Evolutionary conservation across 2,329 filamentous ascomycete species (phyloP), one percentile per base, ranked within the genome.

Genomic region (Arachnomyces sp.): DNA sequence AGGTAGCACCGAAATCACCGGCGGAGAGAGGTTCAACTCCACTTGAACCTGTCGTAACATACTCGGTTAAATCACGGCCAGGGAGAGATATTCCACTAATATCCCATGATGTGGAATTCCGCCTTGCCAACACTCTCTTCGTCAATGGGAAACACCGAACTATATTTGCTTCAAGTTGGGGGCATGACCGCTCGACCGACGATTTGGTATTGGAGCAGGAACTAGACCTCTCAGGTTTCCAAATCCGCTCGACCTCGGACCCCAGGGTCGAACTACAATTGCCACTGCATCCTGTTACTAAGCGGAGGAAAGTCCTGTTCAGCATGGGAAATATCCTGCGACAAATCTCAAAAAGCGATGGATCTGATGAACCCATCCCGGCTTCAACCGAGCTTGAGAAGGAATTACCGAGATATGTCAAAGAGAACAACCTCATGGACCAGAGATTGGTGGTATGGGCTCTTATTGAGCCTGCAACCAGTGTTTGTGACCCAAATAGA

Each of bases 301-400:
- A 56, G 39, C 56, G 62, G 35, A 56, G 62, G 35, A 58, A 49
- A 31, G 63, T 66, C 11, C 51, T 63, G 12, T 54, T 60, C 7
- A 60, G 64, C 41, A 65, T 67, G 63, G 64, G 64, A 8, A 67
- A 67, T 34, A 65, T 67, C 16, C 46, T 67, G 15, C 59, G 63
- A 15, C 60, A 65, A 31, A 38, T 67, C 29, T 52, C 59, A n/a
- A 60, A 60, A 46, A 55, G 56, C 25, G 37, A 43, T 6, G 44
- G 39, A 30, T 58, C 57, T 9, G 44, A 45, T 9, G 51, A 54
- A 8, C 48, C 60, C 7, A 61, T 61, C 44, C 63, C 63, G 7
- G 64, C 64, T 38, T 67, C 64, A 2, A 49, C 58, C 3, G 64
- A 67, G 38, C 49, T 67, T 16, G 64, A 67, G 38, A 64, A 56